These are phyloP conservation scores for Phytopythium ostracodes DNA, from an alignment of 352 stramenopile genomes.

Conservation along the genomic window DNA sequence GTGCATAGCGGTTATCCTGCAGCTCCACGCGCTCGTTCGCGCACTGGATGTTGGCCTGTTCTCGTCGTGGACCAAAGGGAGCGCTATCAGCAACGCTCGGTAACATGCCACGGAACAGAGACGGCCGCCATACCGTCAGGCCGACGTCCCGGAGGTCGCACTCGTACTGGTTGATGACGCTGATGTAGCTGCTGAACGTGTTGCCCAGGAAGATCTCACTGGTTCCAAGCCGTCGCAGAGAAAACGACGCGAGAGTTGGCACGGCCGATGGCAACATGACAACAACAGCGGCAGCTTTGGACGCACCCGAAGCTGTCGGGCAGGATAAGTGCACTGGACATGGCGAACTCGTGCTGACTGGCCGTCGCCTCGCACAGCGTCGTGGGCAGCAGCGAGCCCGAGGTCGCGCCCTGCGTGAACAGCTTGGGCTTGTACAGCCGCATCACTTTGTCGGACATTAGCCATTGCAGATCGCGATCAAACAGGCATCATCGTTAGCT, in stretches of 20 bases:
- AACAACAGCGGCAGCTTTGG: background rate
- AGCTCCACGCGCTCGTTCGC: slow-evolving; percentile 75
- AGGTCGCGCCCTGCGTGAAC: slow-evolving; percentile 48
- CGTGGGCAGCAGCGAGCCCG: slow-evolving; percentile 59
- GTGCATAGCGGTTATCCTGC: slow-evolving; percentile 70
- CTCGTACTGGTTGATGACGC: slow-evolving; percentile 87
- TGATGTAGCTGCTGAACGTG: slow-evolving; percentile 92
- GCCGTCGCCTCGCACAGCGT: slow-evolving; percentile 39
- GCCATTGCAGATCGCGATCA: background rate
- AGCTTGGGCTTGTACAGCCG: slow-evolving; percentile 89
- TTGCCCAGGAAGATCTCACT: slow-evolving; percentile 92
- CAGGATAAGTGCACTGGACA: slow-evolving; percentile 88
- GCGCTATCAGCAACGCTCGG: background rate
- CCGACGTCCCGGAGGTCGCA: slow-evolving; percentile 75
- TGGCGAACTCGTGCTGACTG: slow-evolving; percentile 74
- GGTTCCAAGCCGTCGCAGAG: background rate
- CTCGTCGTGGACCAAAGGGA: background rate
- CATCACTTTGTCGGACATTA: slow-evolving; percentile 74
- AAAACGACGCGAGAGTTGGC: background rate
- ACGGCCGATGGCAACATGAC: background rate
- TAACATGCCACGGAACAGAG: background rate
- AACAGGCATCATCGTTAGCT: background rate
- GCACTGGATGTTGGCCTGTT: slow-evolving; percentile 82
- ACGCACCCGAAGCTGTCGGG: slow-evolving; percentile 88
- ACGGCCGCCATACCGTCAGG: slow-evolving; percentile 35